Evolutionary conservation across 202 grass and related monocot species (phyloP).

Genomic region (Bolboschoenoplectus hybrid): DNA sequence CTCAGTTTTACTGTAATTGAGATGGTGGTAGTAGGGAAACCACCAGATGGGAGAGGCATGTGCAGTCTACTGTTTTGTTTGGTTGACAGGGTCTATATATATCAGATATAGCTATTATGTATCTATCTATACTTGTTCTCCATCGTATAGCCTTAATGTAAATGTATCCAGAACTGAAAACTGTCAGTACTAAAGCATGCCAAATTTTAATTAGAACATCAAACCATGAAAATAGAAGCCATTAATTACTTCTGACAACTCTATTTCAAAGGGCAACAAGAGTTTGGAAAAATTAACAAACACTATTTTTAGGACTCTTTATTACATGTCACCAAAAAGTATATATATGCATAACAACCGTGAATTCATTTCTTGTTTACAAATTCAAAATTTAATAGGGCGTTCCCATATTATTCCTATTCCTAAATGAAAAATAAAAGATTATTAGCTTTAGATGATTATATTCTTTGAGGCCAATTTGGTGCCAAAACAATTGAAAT

Average conservation of each 20-base stretch:
- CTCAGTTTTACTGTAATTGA: conserved; percentile 19
- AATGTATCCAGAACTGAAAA: not conserved
- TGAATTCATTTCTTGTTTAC: not conserved
- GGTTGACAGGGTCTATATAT: conserved; percentile 1
- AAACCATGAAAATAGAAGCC: not conserved
- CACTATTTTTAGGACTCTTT: not conserved
- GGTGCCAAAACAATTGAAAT: not conserved
- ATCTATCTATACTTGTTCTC: conserved; percentile 2
- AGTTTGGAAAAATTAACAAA: not conserved
- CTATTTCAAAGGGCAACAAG: not conserved
- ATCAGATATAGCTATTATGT: conserved; percentile 2
- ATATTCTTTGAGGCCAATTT: not conserved
- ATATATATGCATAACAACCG: too few relatives aligned
- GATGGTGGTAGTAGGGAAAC: conserved; percentile 32
- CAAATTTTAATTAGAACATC: not conserved
- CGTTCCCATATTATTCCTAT: not conserved
- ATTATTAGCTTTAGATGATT: not conserved
- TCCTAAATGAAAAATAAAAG: not conserved
- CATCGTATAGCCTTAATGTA: not conserved
- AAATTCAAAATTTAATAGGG: not conserved
- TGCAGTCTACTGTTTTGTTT: conserved; percentile 17
- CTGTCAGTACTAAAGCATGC: not conserved
- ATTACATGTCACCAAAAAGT: too few relatives aligned
- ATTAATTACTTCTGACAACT: not conserved
- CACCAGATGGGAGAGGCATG: not conserved